These are phyloP conservation scores for Coniochaeta hoffmannii DNA, from an alignment of 2,329 filamentous ascomycete genomes.

Conservation along the genomic window DNA sequence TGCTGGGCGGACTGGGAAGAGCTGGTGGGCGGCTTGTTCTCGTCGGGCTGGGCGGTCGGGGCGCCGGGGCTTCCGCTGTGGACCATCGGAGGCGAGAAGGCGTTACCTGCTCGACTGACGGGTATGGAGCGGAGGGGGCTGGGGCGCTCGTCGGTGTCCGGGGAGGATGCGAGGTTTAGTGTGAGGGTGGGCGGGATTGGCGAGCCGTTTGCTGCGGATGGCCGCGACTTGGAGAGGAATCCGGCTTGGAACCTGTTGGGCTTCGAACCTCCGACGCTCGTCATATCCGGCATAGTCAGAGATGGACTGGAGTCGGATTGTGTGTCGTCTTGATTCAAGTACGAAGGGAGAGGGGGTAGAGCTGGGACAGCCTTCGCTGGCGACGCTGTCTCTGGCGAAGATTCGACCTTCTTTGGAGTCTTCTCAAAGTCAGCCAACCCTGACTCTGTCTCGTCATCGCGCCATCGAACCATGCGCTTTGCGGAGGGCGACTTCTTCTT, in stretches of 20 bases:
- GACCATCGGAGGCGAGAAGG: slow-evolving; percentile 35
- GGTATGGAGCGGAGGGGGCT: slow-evolving; percentile 44
- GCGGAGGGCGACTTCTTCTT: slow-evolving; percentile 63
- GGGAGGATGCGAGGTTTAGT: slow-evolving; percentile 51
- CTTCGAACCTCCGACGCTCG: slow-evolving; percentile 36
- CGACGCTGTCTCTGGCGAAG: slow-evolving; percentile 46
- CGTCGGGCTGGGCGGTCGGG: slow-evolving; percentile 25
- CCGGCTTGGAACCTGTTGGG: slow-evolving; percentile 80
- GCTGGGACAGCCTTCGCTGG: slow-evolving; percentile 39
- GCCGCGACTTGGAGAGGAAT: slow-evolving; percentile 59
- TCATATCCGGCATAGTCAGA: slow-evolving; percentile 43
- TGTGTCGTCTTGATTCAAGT: slow-evolving; percentile 44
- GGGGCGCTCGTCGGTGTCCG: slow-evolving; percentile 37
- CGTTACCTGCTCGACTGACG: slow-evolving; percentile 39
- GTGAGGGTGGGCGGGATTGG: slow-evolving; percentile 53
- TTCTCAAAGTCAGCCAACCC: slow-evolving; percentile 88
- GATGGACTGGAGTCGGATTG: slow-evolving; percentile 50
- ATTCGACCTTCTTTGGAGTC: slow-evolving; percentile 66
- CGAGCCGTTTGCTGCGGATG: slow-evolving; percentile 46
- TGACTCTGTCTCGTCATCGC: slow-evolving; percentile 77
- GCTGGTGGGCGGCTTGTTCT: slow-evolving; percentile 43
- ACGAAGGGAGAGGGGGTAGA: slow-evolving; percentile 46
- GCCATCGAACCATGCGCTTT: slow-evolving; percentile 82
- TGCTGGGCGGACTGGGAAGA: slow-evolving; percentile 17
- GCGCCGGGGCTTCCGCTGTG: slow-evolving; percentile 5